A percentile compares a stretch with the other conserved stretches of the same genome.
Evolutionary conservation across 1,284 basidiomycete genomes (phyloP).

Genomic region (Ceratobasidium sp.): DNA sequence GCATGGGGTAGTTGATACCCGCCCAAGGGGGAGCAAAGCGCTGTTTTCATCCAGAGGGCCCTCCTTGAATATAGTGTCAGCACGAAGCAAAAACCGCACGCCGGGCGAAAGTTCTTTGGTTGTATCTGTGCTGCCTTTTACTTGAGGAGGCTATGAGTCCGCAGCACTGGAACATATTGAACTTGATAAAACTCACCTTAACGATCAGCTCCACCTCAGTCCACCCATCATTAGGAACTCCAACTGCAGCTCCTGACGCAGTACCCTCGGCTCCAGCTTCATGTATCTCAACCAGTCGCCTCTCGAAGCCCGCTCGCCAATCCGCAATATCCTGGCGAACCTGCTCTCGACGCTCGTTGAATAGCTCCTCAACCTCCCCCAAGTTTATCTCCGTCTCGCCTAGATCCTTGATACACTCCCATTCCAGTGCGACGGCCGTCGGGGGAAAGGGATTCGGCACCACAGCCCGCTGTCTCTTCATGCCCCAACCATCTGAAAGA

Average conservation of each 20-base stretch:
- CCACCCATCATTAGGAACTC: no score
- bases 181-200: no score
- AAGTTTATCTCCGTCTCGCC: background rate
- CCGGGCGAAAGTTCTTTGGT: background rate
- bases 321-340: background rate
- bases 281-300: background rate
- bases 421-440: background rate
- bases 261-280: background rate
- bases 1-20: no score
- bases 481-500: no score
- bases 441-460: background rate
- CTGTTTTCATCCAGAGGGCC: background rate
- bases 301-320: background rate
- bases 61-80: conserved; percentile 10
- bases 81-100: conserved; percentile 16
- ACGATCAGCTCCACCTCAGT: no score
- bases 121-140: conserved; percentile 2
- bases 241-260: no score
- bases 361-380: background rate
- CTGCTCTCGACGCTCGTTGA: background rate
- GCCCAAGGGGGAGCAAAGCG: no score
- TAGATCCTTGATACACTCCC: background rate
- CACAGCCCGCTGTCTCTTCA: no score
- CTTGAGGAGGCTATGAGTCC: background rate
- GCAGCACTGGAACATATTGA: no score